Base-by-base conservation (phyloP, 306 rosid species). In the Medicago ruthenica region DNA sequence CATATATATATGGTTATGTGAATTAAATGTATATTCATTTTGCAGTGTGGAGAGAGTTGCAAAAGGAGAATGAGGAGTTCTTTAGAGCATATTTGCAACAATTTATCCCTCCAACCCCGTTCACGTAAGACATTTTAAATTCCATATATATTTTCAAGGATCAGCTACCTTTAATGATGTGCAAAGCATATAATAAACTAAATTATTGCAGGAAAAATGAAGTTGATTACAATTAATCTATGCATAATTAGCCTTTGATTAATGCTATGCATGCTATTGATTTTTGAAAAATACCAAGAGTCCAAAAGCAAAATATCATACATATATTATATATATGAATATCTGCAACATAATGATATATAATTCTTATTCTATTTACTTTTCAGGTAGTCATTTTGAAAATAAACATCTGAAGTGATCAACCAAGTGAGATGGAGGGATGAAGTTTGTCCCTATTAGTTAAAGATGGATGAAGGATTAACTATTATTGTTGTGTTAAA, bases 21-120 rank as follows among this genome's bases (percentile, higher is more conserved):
- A 73, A 45, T 65, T 59, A 8, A 16, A 55, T 18, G n/a, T 50
- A 14, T 55, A 40, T 47, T 63, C 0, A n/a, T 45, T 81, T 63
- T 75, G 83, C 88, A 95, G 97, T 92, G 75, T 95, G 98, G 98
- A 90, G 83, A 72, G 98, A 90, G 84, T 85, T 95, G 71, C 96
- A 92, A 44, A 95, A 95, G 81, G 98, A 95, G 87, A 92, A 95
- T 72, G 78, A 66, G 59, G 84, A 90, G 80, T 92, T 95, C 87
- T 95, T 95, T 67, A 85, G 83, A 50, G 87, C 95, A 74, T 95
- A 92, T 73, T 86, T 83, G 75, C 88, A 89, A 53, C 76, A 89
- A 53, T 68, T 88, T 48, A 76, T 85, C 45, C 36, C 84, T 75
- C 89, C 83, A 5, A 85, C 84, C 61, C 84, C 88, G 50, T 67